phyloP scores from a whole-genome alignment of 441 rosid species.

The Gossypium schwendimanii region DNA sequence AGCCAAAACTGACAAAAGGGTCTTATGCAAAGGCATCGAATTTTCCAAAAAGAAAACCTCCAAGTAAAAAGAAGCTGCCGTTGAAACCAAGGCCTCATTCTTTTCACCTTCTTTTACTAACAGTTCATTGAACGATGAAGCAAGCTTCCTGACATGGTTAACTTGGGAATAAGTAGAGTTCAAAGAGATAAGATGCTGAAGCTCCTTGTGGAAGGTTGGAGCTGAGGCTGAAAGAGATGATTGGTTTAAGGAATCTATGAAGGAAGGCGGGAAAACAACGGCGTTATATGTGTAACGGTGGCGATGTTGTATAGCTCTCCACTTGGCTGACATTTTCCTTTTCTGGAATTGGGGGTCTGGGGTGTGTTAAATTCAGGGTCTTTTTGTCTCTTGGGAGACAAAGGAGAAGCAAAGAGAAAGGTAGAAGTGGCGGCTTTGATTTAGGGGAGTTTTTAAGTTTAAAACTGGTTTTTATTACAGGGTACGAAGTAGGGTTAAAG shows the following conservation, averaged over 20 bases:
- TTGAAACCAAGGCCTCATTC: conserved; percentile 21
- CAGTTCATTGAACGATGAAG: conserved; percentile 48
- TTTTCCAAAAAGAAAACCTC: conserved; percentile 77
- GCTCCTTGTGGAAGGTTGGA: conserved; percentile 37
- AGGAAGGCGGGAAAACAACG: conserved; percentile 55
- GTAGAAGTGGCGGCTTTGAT: not conserved
- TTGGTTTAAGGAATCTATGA: conserved; percentile 35
- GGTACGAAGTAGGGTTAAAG: not conserved
- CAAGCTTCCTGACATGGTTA: conserved; percentile 54
- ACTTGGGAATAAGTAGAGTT: conserved; percentile 75
- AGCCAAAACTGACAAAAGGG: conserved; percentile 63
- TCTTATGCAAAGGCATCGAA: conserved; percentile 69
- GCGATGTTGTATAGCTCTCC: conserved; percentile 94
- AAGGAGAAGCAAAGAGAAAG: not conserved
- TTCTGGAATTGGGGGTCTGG: not conserved
- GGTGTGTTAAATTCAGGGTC: not conserved
- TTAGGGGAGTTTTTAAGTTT: not conserved
- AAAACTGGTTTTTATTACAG: not conserved
- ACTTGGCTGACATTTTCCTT: conserved; percentile 65
- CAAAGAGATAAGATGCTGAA: conserved; percentile 49
- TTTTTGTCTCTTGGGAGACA: not conserved
- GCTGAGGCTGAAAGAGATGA: conserved; percentile 30
- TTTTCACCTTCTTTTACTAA: conserved; percentile 20
- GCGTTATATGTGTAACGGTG: conserved; percentile 90
- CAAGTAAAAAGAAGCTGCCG: conserved; percentile 47